Percentiles rank a stretch among this genome's conserved stretches.
Evolutionary conservation across 805 yeast species (phyloP).

Genomic region (Candida yuanshanica): DNA sequence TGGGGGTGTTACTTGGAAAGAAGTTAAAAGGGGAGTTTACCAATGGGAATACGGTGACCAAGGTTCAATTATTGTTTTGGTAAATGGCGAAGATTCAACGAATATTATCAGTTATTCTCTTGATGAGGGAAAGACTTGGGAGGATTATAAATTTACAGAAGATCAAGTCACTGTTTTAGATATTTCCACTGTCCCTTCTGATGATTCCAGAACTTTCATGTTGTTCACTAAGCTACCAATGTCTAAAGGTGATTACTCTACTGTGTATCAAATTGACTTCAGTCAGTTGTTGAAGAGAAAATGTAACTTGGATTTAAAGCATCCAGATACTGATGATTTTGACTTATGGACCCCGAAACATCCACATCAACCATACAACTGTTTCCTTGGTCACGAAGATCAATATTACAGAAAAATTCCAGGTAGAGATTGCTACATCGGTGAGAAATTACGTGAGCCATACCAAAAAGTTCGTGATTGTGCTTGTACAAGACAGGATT

Average conservation of each 20-base stretch:
- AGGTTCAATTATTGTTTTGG: conserved; percentile 79
- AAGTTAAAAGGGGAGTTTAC: conserved; percentile 62
- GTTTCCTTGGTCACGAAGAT: conserved; percentile 69
- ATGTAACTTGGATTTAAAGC: conserved; percentile 44
- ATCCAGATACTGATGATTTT: conserved; percentile 48
- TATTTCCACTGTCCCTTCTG: conserved; percentile 85
- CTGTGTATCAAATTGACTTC: conserved; percentile 54
- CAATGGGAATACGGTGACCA: conserved; percentile 98
- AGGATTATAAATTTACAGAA: conserved; percentile 54
- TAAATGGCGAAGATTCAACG: conserved; percentile 52
- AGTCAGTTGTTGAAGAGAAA: conserved; percentile 43
- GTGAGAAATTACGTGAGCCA: conserved; percentile 52
- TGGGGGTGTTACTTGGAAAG: conserved; percentile 88
- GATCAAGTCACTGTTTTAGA: conserved; percentile 55
- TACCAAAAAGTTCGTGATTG: conserved; percentile 60
- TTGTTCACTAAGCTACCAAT: conserved; percentile 49
- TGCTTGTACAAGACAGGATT: conserved; percentile 80
- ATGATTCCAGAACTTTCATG: conserved; percentile 75
- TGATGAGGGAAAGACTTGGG: conserved; percentile 81
- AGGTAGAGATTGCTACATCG: conserved; percentile 61
- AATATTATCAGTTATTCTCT: conserved; percentile 57
- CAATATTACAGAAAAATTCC: conserved; percentile 53
- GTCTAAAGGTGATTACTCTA: conserved; percentile 39
- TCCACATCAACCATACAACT: conserved; percentile 43
- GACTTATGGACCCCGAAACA: conserved; percentile 59